phyloP scores from a whole-genome alignment of 2,329 filamentous ascomycete species.

The Fusarium pilosicola region DNA sequence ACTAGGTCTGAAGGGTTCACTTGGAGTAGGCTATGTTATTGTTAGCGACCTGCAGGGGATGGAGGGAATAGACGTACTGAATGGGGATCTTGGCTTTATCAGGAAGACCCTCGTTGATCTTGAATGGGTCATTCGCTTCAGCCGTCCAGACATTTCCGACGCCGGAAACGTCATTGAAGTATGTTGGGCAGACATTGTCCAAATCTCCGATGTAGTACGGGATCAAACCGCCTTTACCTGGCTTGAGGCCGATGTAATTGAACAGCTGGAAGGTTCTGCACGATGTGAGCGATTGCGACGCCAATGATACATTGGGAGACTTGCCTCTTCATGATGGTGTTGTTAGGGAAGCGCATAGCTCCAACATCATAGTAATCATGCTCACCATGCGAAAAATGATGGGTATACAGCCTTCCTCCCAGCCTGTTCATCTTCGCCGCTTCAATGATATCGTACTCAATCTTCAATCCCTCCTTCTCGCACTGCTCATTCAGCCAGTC shows the following conservation, averaged over 20 bases:
- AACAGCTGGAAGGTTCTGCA: conserved; percentile 36
- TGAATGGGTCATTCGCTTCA: conserved; percentile 1
- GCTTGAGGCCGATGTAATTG: conserved; percentile 22
- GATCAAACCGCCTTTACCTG: conserved; percentile 16
- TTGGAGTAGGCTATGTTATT: background rate
- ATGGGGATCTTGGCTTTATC: background rate
- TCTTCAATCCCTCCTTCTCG: conserved; percentile 23
- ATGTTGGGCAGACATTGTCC: conserved; percentile 6
- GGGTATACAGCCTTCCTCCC: conserved; percentile 52
- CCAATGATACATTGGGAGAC: background rate
- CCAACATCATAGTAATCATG: conserved; percentile 50
- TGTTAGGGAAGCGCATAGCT: conserved; percentile 54
- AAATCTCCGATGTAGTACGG: conserved; percentile 30
- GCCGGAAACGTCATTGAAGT: conserved; percentile 19
- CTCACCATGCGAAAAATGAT: conserved; percentile 41
- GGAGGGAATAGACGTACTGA: background rate
- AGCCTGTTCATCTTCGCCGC: conserved; percentile 42
- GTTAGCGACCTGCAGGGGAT: background rate
- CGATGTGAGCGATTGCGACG: accelerated
- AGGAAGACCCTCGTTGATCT: conserved; percentile 17
- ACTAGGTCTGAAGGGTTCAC: conserved; percentile 2
- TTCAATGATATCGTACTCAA: conserved; percentile 53
- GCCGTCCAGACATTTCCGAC: conserved; percentile 8
- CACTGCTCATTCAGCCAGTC: conserved; percentile 22
- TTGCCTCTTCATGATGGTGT: conserved; percentile 37